phyloP scores from a whole-genome alignment of 352 stramenopile genomes.

The Phytophthora pinifolia region DNA sequence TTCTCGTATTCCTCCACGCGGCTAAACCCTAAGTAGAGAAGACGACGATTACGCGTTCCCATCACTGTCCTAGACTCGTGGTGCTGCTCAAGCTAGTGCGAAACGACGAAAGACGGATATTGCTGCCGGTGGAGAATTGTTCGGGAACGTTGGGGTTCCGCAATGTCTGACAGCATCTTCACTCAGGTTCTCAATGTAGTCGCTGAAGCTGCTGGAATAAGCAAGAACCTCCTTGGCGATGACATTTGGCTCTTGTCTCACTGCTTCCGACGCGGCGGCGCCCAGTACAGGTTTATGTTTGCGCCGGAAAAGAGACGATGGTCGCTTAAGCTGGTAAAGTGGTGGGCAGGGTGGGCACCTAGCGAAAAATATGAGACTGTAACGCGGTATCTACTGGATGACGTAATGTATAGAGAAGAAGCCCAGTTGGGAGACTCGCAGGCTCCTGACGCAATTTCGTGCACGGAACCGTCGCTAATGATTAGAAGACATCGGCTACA shows the following conservation, averaged over 20 bases:
- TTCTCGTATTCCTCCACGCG: neutral
- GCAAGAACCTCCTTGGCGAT: neutral
- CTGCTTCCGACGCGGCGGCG: constrained; percentile 12
- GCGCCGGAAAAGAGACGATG: constrained; percentile 7
- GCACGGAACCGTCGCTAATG: neutral
- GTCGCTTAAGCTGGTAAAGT: constrained; percentile 28
- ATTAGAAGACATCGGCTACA: neutral
- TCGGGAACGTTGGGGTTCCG: neutral
- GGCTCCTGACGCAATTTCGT: constrained; percentile 1
- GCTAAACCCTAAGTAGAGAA: neutral
- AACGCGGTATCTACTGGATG: constrained; percentile 7
- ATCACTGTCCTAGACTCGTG: constrained; percentile 2
- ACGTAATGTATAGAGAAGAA: constrained; percentile 3
- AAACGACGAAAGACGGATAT: neutral
- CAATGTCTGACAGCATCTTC: constrained; percentile 17
- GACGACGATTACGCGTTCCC: constrained; percentile 9
- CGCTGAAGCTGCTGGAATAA: constrained; percentile 5
- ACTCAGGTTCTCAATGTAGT: constrained; percentile 19
- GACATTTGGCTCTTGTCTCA: constrained; percentile 14
- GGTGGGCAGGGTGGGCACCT: constrained; percentile 16
- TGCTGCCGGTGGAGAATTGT: neutral
- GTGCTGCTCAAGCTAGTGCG: neutral
- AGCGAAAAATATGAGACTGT: constrained; percentile 8
- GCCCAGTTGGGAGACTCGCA: neutral
- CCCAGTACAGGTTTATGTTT: constrained; percentile 32